These are phyloP conservation scores for California macrophylla DNA, from an alignment of 441 rosid species.

Conservation along the genomic window DNA sequence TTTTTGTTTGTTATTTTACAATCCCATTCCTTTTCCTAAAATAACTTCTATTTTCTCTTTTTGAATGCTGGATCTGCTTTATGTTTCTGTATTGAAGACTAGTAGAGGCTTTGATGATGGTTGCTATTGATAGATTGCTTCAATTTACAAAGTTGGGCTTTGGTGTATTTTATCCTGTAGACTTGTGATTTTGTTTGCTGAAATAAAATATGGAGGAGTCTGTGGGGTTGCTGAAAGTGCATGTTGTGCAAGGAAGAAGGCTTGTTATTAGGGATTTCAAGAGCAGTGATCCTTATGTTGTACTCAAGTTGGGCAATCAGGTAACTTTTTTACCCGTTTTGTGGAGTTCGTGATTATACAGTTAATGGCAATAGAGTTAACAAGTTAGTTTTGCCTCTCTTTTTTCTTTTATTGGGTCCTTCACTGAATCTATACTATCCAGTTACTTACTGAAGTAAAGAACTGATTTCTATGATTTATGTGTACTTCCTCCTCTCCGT, in stretches of 20 bases:
- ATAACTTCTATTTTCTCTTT: no score
- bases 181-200: background rate
- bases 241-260: constrained; percentile 63
- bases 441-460: background rate
- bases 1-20: background rate
- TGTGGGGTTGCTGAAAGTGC: constrained; percentile 56
- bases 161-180: background rate
- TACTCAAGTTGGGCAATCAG: constrained; percentile 74
- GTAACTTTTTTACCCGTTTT: constrained; percentile 23
- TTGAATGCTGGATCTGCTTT: background rate
- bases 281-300: constrained; percentile 92
- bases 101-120: background rate
- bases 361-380: background rate
- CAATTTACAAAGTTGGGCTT: background rate
- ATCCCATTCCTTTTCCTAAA: background rate
- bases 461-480: no score
- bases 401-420: background rate
- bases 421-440: background rate
- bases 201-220: constrained; percentile 49
- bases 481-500: background rate
- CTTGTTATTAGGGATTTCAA: constrained; percentile 84
- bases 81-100: background rate
- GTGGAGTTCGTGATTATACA: background rate
- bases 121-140: background rate
- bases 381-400: background rate